phyloP scores from a whole-genome alignment of 2,329 filamentous ascomycete genomes.

The Claviceps sp. region DNA sequence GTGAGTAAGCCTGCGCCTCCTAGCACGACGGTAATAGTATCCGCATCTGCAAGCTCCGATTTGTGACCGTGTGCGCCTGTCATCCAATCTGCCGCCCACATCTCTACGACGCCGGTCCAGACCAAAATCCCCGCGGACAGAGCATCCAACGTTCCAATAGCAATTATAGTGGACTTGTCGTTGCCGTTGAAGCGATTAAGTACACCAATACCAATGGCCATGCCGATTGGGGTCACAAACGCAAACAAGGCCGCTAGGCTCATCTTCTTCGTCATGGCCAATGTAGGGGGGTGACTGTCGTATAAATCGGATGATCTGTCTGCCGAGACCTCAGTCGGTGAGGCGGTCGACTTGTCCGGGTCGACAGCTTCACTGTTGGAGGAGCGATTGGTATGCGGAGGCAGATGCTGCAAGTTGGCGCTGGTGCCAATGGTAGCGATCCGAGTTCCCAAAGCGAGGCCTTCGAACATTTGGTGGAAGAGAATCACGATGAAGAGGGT shows the following conservation, averaged over 20 bases:
- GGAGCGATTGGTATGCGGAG: slow-evolving; percentile 8
- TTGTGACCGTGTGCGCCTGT: slow-evolving; percentile 26
- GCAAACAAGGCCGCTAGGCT: slow-evolving; percentile 51
- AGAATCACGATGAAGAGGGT: slow-evolving; percentile 55
- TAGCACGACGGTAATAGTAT: slow-evolving; percentile 31
- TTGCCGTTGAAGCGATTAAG: slow-evolving; percentile 61
- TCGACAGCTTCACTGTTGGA: not conserved
- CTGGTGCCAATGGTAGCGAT: slow-evolving; percentile 45
- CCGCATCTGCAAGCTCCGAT: slow-evolving; percentile 39
- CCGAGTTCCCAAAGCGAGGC: slow-evolving; percentile 57
- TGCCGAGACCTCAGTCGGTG: slow-evolving; percentile 11
- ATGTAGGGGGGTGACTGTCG: slow-evolving; percentile 9
- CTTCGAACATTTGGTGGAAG: slow-evolving; percentile 71
- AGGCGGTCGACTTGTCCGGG: slow-evolving; percentile 13
- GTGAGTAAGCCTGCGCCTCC: slow-evolving; percentile 41
- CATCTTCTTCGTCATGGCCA: slow-evolving; percentile 38
- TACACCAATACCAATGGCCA: slow-evolving; percentile 68
- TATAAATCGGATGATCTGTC: slow-evolving; percentile 5
- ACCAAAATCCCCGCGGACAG: slow-evolving; percentile 61
- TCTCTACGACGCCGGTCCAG: slow-evolving; percentile 72
- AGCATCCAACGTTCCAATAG: slow-evolving; percentile 61
- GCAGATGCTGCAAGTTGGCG: slow-evolving; percentile 9
- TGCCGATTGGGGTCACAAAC: slow-evolving; percentile 61
- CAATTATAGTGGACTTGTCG: slow-evolving; percentile 51
- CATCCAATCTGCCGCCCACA: slow-evolving; percentile 67